These are phyloP conservation scores for Sugiyamaella castrensis DNA, from an alignment of 1,139 yeast species.

Conservation along the genomic window DNA sequence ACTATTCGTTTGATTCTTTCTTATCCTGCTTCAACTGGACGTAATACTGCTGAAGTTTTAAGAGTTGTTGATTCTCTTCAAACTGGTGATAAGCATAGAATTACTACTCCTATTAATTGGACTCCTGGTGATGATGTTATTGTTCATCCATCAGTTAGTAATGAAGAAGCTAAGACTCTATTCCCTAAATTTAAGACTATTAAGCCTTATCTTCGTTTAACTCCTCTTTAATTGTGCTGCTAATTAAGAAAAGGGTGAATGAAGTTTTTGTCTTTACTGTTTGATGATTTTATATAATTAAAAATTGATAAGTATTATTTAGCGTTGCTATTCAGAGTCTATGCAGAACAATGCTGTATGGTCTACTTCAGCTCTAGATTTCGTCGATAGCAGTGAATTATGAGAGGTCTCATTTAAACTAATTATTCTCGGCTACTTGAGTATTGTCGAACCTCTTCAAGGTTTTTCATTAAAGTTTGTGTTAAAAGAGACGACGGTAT, in stretches of 20 bases:
- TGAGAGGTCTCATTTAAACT: too few species aligned
- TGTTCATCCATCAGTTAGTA: constrained; percentile 68
- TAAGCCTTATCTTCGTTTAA: constrained; percentile 72
- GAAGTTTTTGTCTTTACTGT: not conserved
- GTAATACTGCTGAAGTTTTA: constrained; percentile 84
- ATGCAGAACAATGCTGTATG: too few species aligned
- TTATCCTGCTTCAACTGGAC: constrained; percentile 83
- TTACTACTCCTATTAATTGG: constrained; percentile 88
- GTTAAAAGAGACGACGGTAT: too few species aligned
- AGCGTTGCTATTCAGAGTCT: too few species aligned
- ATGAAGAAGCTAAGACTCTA: constrained; percentile 66
- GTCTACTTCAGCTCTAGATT: too few species aligned
- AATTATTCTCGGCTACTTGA: too few species aligned
- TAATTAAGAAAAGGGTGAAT: too few species aligned
- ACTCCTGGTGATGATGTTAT: constrained; percentile 83
- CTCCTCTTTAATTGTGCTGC: constrained; percentile 40
- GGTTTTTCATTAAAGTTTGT: too few species aligned
- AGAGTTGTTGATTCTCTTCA: constrained; percentile 80
- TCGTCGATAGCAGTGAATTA: too few species aligned
- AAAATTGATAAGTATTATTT: too few species aligned
- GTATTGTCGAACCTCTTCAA: too few species aligned
- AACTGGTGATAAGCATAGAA: constrained; percentile 64
- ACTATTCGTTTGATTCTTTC: constrained; percentile 68
- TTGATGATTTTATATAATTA: not conserved
- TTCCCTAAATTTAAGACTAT: constrained; percentile 75